A percentile compares a stretch with the other conserved stretches of the same genome.
Evolutionary conservation across 495 filamentous ascomycete genomes (phyloP).

Genomic region (Annulohypoxylon nitens): DNA sequence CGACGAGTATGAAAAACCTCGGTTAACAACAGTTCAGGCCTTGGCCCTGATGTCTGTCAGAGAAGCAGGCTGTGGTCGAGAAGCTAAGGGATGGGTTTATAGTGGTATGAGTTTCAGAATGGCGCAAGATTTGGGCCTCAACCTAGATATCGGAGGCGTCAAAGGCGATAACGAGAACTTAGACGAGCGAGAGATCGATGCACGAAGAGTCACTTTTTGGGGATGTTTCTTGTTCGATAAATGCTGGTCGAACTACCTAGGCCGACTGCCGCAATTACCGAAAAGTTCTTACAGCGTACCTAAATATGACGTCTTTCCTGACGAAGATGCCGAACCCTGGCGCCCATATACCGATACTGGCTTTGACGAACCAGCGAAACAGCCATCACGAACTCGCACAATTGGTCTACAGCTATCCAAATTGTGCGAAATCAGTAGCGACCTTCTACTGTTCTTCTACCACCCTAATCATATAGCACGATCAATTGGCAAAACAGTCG

Average conservation of each 20-base stretch:
- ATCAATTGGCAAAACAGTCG: conserved; percentile 72
- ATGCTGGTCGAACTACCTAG: conserved; percentile 99
- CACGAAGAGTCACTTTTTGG: conserved; percentile 93
- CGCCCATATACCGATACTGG: conserved; percentile 90
- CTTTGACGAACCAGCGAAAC: conserved; percentile 73
- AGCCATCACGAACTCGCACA: conserved; percentile 86
- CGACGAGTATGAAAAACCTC: conserved; percentile 92
- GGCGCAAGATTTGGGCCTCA: conserved; percentile 93
- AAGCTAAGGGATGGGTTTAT: conserved; percentile 98
- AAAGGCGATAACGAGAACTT: conserved; percentile 68
- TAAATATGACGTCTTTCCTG: conserved; percentile 91
- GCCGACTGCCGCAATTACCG: conserved; percentile 88
- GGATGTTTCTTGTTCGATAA: conserved; percentile 99
- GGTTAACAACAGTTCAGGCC: conserved; percentile 94
- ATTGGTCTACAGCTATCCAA: conserved; percentile 84
- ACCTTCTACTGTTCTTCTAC: conserved; percentile 91
- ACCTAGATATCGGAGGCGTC: conserved; percentile 81
- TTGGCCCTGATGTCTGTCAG: conserved; percentile 95
- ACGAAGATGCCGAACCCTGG: conserved; percentile 88
- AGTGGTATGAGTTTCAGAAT: conserved; percentile 99
- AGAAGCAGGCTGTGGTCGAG: conserved; percentile 94
- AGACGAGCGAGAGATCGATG: conserved; percentile 88
- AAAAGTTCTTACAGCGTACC: conserved; percentile 82
- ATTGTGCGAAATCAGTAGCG: conserved; percentile 92
- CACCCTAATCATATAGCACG: conserved; percentile 74